These are phyloP conservation scores for Fusarium haematococcum DNA, from an alignment of 2,329 filamentous ascomycete species.

Conservation along the genomic window DNA sequence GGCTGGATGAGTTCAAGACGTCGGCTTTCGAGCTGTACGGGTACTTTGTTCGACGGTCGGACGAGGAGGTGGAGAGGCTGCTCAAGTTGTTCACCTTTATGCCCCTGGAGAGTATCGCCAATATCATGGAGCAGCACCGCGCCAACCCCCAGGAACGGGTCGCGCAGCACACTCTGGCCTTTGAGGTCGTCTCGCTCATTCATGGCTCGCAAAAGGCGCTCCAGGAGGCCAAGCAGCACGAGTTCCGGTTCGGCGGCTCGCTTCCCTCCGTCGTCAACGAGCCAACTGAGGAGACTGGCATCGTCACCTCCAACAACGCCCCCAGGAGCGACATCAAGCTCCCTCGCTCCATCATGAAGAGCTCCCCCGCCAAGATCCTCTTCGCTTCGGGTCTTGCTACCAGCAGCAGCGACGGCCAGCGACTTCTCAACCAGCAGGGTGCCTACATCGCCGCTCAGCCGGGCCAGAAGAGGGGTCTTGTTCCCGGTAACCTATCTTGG, in stretches of 20 bases:
- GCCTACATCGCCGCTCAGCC: slow-evolving; percentile 71
- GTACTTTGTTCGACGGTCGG: slow-evolving; percentile 87
- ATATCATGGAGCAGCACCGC: slow-evolving; percentile 75
- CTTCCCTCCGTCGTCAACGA: slow-evolving; percentile 48
- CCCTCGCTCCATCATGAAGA: slow-evolving; percentile 66
- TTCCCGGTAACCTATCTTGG: slow-evolving; percentile 67
- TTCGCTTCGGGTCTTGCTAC: slow-evolving; percentile 68
- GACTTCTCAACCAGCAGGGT: slow-evolving; percentile 65
- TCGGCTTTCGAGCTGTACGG: slow-evolving; percentile 88
- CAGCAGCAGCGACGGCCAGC: slow-evolving; percentile 69
- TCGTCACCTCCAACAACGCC: slow-evolving; percentile 59
- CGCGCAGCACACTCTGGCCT: slow-evolving; percentile 86
- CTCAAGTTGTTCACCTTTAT: slow-evolving; percentile 93
- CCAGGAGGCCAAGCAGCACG: slow-evolving; percentile 68
- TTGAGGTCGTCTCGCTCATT: slow-evolving; percentile 82
- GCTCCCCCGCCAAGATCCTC: slow-evolving; percentile 70
- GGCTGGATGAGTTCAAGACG: slow-evolving; percentile 88
- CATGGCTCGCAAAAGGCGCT: slow-evolving; percentile 77
- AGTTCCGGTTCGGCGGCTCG: slow-evolving; percentile 58
- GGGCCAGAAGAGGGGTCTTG: slow-evolving; percentile 57
- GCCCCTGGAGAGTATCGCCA: slow-evolving; percentile 74
- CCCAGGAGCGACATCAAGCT: slow-evolving; percentile 68
- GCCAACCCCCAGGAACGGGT: slow-evolving; percentile 76
- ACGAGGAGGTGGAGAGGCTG: slow-evolving; percentile 83
- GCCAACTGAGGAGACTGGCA: slow-evolving; percentile 45